These are phyloP conservation scores for Cercospora brassicicola DNA, from an alignment of 2,329 filamentous ascomycete species.

Conservation along the genomic window DNA sequence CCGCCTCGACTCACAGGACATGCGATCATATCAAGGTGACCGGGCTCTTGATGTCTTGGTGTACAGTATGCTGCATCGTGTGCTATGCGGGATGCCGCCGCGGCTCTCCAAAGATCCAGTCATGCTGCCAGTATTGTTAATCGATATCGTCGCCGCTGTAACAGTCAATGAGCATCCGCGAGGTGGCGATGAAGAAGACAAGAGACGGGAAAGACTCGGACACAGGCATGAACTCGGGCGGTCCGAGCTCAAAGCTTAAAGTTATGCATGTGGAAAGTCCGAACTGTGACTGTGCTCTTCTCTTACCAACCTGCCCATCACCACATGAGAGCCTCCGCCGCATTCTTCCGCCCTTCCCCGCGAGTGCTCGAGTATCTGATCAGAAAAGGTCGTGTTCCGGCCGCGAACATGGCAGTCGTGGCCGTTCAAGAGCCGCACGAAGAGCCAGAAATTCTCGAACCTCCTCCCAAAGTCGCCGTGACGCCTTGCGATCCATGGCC, in stretches of 20 bases:
- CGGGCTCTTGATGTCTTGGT: background rate
- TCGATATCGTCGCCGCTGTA: background rate
- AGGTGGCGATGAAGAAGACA: background rate
- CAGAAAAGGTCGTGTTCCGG: constrained; percentile 44
- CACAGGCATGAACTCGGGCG: background rate
- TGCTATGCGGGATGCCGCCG: background rate
- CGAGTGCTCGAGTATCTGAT: constrained; percentile 55
- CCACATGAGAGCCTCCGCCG: constrained; percentile 20
- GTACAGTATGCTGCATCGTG: background rate
- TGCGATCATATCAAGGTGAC: background rate
- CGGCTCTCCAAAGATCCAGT: background rate
- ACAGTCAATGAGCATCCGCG: background rate
- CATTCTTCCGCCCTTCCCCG: constrained; percentile 44
- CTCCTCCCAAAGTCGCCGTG: constrained; percentile 52
- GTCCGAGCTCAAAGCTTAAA: background rate
- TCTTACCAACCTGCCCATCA: background rate
- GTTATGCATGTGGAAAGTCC: constrained; percentile 1
- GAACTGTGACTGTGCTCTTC: background rate
- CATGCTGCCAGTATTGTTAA: background rate
- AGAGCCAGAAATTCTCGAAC: constrained; percentile 42
- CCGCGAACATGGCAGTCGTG: constrained; percentile 34
- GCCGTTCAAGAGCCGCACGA: constrained; percentile 30
- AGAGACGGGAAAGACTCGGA: background rate
- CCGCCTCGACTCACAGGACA: background rate
- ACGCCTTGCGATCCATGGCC: constrained; percentile 62